These are phyloP conservation scores for Myochromella boudieri DNA, from an alignment of 768 basidiomycete genomes.

Conservation along the genomic window DNA sequence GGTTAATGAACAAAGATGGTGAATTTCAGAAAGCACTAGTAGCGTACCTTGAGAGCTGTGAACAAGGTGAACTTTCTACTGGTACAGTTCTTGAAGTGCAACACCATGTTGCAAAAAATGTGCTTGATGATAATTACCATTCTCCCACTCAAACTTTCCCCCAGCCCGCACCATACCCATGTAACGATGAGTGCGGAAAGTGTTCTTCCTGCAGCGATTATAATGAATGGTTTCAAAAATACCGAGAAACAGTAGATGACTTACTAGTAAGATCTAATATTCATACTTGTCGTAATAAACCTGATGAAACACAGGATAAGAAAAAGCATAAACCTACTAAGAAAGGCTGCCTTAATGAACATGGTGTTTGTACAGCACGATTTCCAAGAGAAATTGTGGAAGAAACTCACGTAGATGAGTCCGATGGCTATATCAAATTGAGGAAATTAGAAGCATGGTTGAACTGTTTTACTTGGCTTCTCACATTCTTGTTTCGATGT, in stretches of 20 bases:
- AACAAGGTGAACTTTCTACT: constrained; percentile 7
- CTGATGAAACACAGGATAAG: constrained; percentile 13
- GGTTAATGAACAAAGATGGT: constrained; percentile 7
- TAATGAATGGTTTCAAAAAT: constrained; percentile 15
- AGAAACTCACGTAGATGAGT: constrained; percentile 23
- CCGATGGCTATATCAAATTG: constrained; percentile 28
- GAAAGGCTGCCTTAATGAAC: constrained; percentile 26
- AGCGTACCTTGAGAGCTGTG: constrained; percentile 5
- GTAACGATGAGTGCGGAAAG: constrained; percentile 5
- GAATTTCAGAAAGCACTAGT: constrained; percentile 8
- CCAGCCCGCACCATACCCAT: constrained; percentile 15
- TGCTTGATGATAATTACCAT: neutral
- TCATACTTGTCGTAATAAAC: constrained; percentile 23
- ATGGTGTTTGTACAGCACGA: constrained; percentile 27
- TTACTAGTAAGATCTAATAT: constrained; percentile 27
- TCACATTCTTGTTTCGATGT: constrained; percentile 40
- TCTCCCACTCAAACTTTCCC: constrained; percentile 24
- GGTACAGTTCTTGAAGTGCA: neutral
- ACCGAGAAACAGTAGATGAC: constrained; percentile 24
- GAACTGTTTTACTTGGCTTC: constrained; percentile 32
- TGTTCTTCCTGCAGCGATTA: constrained; percentile 21
- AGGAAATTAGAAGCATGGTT: constrained; percentile 31
- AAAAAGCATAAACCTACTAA: constrained; percentile 1
- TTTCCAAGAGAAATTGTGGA: constrained; percentile 30
- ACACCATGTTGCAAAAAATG: neutral